These are phyloP conservation scores for Aspergillus pseudotamarii DNA, from an alignment of 2,329 filamentous ascomycete species.

Conservation along the genomic window DNA sequence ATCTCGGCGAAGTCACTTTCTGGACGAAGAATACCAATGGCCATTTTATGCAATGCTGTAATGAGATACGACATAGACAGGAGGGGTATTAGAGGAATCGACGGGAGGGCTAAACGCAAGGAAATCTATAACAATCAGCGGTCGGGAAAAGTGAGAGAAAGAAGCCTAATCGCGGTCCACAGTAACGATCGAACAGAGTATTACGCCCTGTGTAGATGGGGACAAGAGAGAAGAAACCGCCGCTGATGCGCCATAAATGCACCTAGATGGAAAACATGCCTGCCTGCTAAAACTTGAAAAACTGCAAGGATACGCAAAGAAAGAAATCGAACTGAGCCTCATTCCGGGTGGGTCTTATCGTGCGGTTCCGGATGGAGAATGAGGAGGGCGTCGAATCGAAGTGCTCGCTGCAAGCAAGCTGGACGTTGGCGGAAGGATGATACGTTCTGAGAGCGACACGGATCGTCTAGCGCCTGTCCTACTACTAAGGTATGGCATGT, in stretches of 20 bases:
- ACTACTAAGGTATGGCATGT: conserved; percentile 23
- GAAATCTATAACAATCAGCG: conserved; percentile 18
- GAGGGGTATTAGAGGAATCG: conserved; percentile 20
- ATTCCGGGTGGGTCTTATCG: conserved; percentile 21
- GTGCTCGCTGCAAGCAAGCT: conserved; percentile 24
- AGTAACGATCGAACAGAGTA: neutral
- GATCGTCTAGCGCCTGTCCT: conserved; percentile 22
- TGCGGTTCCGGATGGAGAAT: conserved; percentile 29
- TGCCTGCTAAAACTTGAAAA: conserved; percentile 7
- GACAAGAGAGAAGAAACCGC: conserved; percentile 17
- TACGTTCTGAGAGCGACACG: conserved; percentile 24
- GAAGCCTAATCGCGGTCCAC: neutral
- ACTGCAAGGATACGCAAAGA: conserved; percentile 14
- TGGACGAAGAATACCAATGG: conserved; percentile 4
- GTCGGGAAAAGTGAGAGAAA: conserved; percentile 2
- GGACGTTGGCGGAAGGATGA: conserved; percentile 26
- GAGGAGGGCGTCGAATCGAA: conserved; percentile 26
- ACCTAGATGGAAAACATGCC: conserved; percentile 10
- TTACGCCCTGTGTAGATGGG: neutral
- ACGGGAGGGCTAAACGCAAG: conserved; percentile 7
- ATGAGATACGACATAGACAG: conserved; percentile 3
- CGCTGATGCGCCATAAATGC: conserved; percentile 29
- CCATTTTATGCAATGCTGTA: conserved; percentile 7
- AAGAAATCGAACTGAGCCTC: conserved; percentile 1
- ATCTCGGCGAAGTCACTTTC: neutral